phyloP scores from a whole-genome alignment of 2,329 filamentous ascomycete genomes.

The Trichoderma atrobrunneum region DNA sequence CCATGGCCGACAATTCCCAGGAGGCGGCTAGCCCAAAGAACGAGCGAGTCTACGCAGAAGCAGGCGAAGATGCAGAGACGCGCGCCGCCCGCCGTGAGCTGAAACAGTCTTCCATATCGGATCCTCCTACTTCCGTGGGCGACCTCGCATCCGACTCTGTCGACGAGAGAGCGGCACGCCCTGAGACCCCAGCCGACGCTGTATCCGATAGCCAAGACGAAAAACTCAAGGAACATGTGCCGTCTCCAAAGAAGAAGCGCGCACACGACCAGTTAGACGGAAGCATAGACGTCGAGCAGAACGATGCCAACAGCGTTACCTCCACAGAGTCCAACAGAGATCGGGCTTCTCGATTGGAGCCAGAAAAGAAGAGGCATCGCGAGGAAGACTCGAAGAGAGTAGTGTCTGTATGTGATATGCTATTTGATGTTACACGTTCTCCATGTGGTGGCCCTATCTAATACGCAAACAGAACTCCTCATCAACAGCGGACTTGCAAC shows the following conservation, averaged over 20 bases:
- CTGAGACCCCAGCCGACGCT: slow-evolving; percentile 37
- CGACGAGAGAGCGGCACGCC: slow-evolving; percentile 28
- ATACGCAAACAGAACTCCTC: slow-evolving; percentile 12
- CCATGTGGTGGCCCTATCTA: background rate
- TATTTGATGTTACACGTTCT: background rate
- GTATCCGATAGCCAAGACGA: slow-evolving; percentile 35
- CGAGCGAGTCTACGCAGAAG: slow-evolving; percentile 33
- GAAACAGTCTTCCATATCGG: slow-evolving; percentile 62
- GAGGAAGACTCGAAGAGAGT: slow-evolving; percentile 45
- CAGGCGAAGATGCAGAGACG: slow-evolving; percentile 60
- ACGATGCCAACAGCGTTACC: slow-evolving; percentile 42
- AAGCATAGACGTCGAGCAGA: slow-evolving; percentile 41
- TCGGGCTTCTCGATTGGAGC: slow-evolving; percentile 48
- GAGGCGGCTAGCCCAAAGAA: slow-evolving; percentile 39
- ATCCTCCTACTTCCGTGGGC: slow-evolving; percentile 29
- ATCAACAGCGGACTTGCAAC: background rate
- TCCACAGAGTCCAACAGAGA: slow-evolving; percentile 47
- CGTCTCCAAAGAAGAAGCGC: slow-evolving; percentile 66
- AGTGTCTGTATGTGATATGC: slow-evolving; percentile 32
- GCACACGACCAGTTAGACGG: slow-evolving; percentile 58
- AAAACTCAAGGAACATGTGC: slow-evolving; percentile 46
- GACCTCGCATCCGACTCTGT: slow-evolving; percentile 17
- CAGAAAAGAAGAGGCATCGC: slow-evolving; percentile 63
- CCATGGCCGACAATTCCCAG: slow-evolving; percentile 46
- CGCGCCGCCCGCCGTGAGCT: slow-evolving; percentile 62